Base-by-base conservation (phyloP, 768 basidiomycete genomes). In the Lactarius pseudohatsudake region DNA sequence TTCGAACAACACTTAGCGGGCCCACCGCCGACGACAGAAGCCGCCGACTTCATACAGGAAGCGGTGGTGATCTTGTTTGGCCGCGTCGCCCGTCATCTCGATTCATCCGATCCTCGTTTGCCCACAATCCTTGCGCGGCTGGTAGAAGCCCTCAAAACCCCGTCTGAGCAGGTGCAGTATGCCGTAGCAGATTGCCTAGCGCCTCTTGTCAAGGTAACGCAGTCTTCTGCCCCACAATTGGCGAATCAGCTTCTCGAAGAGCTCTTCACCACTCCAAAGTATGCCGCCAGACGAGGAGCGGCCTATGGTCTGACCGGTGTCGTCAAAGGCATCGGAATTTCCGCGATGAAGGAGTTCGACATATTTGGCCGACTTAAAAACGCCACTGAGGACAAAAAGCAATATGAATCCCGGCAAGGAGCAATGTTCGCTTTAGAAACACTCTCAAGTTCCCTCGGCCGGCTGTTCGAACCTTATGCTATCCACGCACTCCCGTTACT, bases 371-470 rank as follows among this genome's bases (percentile, higher is more conserved):
- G 90, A 26, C 80, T 99, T 11, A 84, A 85, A 57, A 79, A 81
- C 30, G 92, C 91, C 2, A 79, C 89, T 3, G 94, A 94, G 68
- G 94, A 98, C 75, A 98, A 97, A 79, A 93, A 94, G 72, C 81
- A 81, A 15, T 92, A 85, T 73, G 92, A 96, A 74, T 80, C 90
- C 13, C 85, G 96, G 47, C 95, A 98, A 77, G 97, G 96, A 18
- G 91, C 93, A 43, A 86, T 98, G 84, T 97, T 99, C 72, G 91
- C 91, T 1, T 91, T 97, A 70, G 96, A 98, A 78, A 96, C 94
- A 0, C 79, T 99, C 60, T 92, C 94, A 7, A 85, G 77, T 57
- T 90, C 91, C 2, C 84, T 99, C 26, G 93, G 93, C 43, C 89
- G 95, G 45, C 80, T 91, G 0, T 99, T 98, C 72, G 96, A 98